Evolutionary conservation across 768 basidiomycete genomes (phyloP).

Genomic region (Daedaleopsis nitida): DNA sequence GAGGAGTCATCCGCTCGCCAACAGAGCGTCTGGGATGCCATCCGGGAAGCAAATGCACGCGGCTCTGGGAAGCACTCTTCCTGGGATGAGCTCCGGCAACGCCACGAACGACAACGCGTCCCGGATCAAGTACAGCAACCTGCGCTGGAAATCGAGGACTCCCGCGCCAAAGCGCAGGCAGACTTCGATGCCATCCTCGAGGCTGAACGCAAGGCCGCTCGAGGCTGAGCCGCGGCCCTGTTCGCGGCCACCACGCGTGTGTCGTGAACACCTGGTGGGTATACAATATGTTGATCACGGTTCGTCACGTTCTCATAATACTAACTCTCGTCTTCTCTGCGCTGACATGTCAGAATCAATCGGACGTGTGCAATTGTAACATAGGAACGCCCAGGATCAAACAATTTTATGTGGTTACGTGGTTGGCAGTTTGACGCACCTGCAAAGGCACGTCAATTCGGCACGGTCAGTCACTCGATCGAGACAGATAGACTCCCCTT

Average conservation of each 20-base stretch:
- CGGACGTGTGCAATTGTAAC: background rate
- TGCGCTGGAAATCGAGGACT: constrained; percentile 23
- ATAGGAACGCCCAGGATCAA: background rate
- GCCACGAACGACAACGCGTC: constrained; percentile 43
- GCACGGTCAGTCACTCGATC: background rate
- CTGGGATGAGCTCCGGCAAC: constrained; percentile 71
- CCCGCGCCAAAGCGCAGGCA: constrained; percentile 49
- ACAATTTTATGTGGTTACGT: background rate
- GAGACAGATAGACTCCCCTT: background rate
- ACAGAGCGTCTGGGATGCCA: constrained; percentile 63
- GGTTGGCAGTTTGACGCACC: background rate
- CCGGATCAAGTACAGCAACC: constrained; percentile 1
- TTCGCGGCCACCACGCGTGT: background rate
- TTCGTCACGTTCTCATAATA: background rate
- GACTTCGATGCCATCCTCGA: constrained; percentile 62
- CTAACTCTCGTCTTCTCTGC: background rate
- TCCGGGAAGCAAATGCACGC: constrained; percentile 55
- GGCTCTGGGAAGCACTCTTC: constrained; percentile 47
- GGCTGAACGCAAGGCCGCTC: constrained; percentile 47
- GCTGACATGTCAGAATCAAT: background rate
- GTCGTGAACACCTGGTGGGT: background rate
- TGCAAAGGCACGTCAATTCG: background rate
- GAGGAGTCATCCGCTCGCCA: constrained; percentile 7
- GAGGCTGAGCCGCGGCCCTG: constrained; percentile 6
- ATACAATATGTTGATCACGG: background rate